Conservation (phyloP, 805 yeast genomes). For the Candida sphagnicola region DNA sequence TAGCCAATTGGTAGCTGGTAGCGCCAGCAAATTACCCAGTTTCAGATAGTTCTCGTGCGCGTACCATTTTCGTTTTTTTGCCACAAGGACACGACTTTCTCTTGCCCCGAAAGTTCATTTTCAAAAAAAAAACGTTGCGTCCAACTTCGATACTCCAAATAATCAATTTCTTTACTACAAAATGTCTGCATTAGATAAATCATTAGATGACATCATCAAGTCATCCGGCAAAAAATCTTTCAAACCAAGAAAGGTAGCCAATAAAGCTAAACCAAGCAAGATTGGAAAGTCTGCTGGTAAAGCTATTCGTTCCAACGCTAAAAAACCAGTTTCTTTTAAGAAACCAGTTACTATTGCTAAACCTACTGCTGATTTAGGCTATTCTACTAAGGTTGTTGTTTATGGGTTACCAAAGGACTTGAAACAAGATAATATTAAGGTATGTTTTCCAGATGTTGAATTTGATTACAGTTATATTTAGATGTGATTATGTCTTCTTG, state of each 20-base stretch:
- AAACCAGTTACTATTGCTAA: slow-evolving; percentile 17
- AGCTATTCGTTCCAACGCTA: slow-evolving; percentile 19
- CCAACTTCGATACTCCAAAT: too few relatives aligned
- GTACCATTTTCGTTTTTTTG: too few relatives aligned
- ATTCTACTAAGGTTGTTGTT: slow-evolving; percentile 80
- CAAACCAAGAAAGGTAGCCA: slow-evolving; percentile 15
- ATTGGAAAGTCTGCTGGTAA: slow-evolving; percentile 21
- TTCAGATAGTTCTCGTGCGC: too few relatives aligned
- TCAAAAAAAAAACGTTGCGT: too few relatives aligned
- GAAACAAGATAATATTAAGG: slow-evolving; percentile 78
- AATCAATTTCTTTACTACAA: slow-evolving; percentile 4
- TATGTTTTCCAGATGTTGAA: slow-evolving; percentile 51
- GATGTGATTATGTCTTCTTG: too few relatives aligned
- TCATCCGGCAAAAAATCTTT: slow-evolving; percentile 42
- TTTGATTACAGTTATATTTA: neutral
- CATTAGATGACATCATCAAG: slow-evolving; percentile 91
- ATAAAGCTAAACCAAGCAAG: slow-evolving; percentile 3
- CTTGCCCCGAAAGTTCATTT: too few relatives aligned
- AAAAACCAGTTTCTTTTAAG: slow-evolving; percentile 23
- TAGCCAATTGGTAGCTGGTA: too few relatives aligned
- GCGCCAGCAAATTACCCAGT: too few relatives aligned
- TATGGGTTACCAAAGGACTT: slow-evolving; percentile 85
- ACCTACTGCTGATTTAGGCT: slow-evolving; percentile 39
- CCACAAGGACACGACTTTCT: too few relatives aligned
- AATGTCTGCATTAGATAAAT: slow-evolving; percentile 86